These are phyloP conservation scores for Keqinozyma sinolaborantium DNA, from an alignment of 1,139 yeast species.

Conservation along the genomic window DNA sequence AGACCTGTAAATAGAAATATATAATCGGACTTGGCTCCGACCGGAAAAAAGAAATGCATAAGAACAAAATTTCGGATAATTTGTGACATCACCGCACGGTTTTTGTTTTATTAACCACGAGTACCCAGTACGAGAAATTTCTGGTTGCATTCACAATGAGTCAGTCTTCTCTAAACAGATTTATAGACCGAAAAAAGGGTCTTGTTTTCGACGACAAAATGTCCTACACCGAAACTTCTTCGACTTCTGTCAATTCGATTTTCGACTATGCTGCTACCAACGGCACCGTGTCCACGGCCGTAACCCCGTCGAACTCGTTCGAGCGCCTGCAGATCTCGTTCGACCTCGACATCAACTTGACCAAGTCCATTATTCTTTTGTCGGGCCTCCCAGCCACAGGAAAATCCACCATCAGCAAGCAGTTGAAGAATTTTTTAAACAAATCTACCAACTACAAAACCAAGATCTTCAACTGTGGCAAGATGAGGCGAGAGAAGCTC, in stretches of 20 bases:
- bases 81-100: not conserved
- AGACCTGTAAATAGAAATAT: not conserved
- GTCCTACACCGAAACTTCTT: slow-evolving; percentile 1
- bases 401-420: slow-evolving; percentile 59
- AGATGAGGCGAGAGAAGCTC: slow-evolving; percentile 41
- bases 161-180: too few relatives aligned
- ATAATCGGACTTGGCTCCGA: not conserved
- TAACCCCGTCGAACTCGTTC: slow-evolving; percentile 4
- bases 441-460: slow-evolving; percentile 23
- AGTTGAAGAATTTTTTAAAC: slow-evolving; percentile 41
- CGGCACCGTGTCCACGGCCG: slow-evolving; percentile 3
- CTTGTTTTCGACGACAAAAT: too few relatives aligned
- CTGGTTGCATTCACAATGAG: too few relatives aligned
- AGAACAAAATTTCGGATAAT: not conserved
- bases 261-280: slow-evolving; percentile 1
- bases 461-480: slow-evolving; percentile 53
- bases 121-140: too few relatives aligned
- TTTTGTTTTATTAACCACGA: too few relatives aligned
- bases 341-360: slow-evolving; percentile 3
- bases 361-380: slow-evolving; percentile 29
- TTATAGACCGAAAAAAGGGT: too few relatives aligned
- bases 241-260: slow-evolving; percentile 1
- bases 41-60: not conserved
- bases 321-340: slow-evolving; percentile 1
- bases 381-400: slow-evolving; percentile 76